phyloP scores from a whole-genome alignment of 768 basidiomycete genomes.

The Lactarius tabidus region DNA sequence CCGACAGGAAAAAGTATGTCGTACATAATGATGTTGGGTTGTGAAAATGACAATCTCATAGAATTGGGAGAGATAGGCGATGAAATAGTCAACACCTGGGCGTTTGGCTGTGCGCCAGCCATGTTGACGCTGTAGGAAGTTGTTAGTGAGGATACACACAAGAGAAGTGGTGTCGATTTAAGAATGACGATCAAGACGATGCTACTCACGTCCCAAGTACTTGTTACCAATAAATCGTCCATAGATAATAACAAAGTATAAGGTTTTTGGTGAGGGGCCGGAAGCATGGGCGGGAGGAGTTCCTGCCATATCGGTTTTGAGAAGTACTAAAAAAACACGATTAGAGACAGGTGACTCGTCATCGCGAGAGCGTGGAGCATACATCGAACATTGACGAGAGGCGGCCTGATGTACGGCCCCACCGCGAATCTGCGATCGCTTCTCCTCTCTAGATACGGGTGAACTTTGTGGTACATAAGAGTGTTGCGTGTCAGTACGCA shows the following conservation, averaged over 20 bases:
- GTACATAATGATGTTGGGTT: constrained; percentile 79
- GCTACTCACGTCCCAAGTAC: constrained; percentile 91
- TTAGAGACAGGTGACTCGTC: not conserved
- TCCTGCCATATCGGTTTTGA: constrained; percentile 93
- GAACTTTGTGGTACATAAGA: constrained; percentile 1
- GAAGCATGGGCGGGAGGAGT: constrained; percentile 82
- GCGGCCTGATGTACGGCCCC: constrained; percentile 59
- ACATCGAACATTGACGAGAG: constrained; percentile 68
- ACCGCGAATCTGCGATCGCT: constrained; percentile 57
- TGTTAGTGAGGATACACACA: not conserved
- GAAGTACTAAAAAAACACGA: constrained; percentile 58
- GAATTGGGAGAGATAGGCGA: constrained; percentile 95
- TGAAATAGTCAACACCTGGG: constrained; percentile 97
- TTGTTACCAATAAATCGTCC: constrained; percentile 87
- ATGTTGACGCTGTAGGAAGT: constrained; percentile 61
- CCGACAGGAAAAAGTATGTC: constrained; percentile 29
- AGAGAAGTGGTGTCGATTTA: not conserved
- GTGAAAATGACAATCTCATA: constrained; percentile 98
- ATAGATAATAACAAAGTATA: constrained; percentile 90
- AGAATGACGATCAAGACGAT: not conserved
- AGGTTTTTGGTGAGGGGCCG: constrained; percentile 78
- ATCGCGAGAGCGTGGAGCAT: constrained; percentile 30
- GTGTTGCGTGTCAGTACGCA: constrained; percentile 34
- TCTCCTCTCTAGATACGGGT: constrained; percentile 45
- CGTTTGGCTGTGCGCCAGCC: constrained; percentile 98